phyloP scores from a whole-genome alignment of 495 filamentous ascomycete species.

The Aspergillus leporis region DNA sequence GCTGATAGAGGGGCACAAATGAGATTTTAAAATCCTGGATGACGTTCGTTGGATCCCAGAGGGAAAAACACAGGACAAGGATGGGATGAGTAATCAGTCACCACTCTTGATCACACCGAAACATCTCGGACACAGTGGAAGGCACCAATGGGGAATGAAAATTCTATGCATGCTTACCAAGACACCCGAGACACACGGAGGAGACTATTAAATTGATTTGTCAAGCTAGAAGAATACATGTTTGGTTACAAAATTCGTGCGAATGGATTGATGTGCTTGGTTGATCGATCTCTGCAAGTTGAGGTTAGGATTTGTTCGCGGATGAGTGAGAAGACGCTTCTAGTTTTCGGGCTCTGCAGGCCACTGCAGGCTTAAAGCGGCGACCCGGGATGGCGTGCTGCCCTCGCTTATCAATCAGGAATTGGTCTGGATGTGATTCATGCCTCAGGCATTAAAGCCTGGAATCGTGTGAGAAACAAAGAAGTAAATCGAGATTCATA shows the following conservation, averaged over 20 bases:
- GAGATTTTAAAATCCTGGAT: conserved; percentile 22
- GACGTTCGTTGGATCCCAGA: conserved; percentile 17
- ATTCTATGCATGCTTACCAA: conserved; percentile 22
- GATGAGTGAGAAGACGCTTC: conserved; percentile 11
- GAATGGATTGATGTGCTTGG: conserved; percentile 5
- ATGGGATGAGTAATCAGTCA: conserved; percentile 7
- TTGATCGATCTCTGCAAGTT: conserved; percentile 5
- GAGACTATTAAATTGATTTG: conserved; percentile 18
- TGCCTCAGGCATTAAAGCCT: conserved; percentile 14
- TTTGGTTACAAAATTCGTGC: conserved; percentile 13
- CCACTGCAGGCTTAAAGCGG: conserved; percentile 18
- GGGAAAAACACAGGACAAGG: too few relatives aligned
- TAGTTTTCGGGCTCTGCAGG: not conserved
- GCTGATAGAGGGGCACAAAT: conserved; percentile 17
- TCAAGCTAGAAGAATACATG: conserved; percentile 20
- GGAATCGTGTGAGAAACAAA: too few relatives aligned
- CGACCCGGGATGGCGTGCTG: conserved; percentile 27
- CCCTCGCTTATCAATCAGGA: conserved; percentile 27
- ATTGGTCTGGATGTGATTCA: conserved; percentile 22
- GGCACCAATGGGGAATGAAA: not conserved
- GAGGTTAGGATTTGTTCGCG: conserved; percentile 1
- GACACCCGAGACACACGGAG: conserved; percentile 14
- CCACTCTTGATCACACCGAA: not conserved
- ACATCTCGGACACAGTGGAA: conserved; percentile 6
- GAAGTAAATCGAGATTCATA: too few relatives aligned